Conservation (phyloP, 2,329 filamentous ascomycete species). For the Pseudogymnoascus sp. region DNA sequence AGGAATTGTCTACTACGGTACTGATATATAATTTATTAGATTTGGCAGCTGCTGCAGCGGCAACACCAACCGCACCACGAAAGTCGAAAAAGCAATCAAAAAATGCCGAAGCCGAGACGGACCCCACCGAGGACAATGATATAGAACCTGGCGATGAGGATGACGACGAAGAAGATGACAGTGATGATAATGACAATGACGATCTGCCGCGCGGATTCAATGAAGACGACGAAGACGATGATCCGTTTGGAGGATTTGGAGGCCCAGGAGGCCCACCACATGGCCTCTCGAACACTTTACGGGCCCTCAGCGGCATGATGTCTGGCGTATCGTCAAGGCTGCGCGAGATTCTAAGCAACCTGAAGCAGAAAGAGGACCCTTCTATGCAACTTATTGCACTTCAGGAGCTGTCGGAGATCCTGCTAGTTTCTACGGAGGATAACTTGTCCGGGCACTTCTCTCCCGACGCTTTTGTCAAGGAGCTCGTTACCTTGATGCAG, state of each 20-base stretch:
- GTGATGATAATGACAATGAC: slow-evolving; percentile 43
- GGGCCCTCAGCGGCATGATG: slow-evolving; percentile 88
- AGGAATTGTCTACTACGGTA: neutral
- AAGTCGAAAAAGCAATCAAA: slow-evolving; percentile 48
- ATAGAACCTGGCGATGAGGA: slow-evolving; percentile 40
- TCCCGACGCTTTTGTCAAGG: slow-evolving; percentile 90
- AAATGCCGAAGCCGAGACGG: slow-evolving; percentile 64
- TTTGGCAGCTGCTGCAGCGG: slow-evolving; percentile 1
- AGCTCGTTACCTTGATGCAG: slow-evolving; percentile 86
- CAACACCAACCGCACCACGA: slow-evolving; percentile 36
- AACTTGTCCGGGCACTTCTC: slow-evolving; percentile 92
- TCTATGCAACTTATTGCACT: slow-evolving; percentile 86
- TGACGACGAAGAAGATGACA: slow-evolving; percentile 55
- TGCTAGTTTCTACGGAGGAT: slow-evolving; percentile 93
- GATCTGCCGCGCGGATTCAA: slow-evolving; percentile 21
- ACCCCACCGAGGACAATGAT: slow-evolving; percentile 44
- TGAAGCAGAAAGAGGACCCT: slow-evolving; percentile 76
- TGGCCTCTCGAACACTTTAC: slow-evolving; percentile 69
- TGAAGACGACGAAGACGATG: slow-evolving; percentile 49
- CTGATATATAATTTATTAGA: neutral
- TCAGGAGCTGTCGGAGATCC: slow-evolving; percentile 85
- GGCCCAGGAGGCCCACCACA: slow-evolving; percentile 54
- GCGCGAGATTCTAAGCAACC: slow-evolving; percentile 64
- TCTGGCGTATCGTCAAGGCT: slow-evolving; percentile 73
- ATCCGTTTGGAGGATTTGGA: slow-evolving; percentile 59